Percentiles rank a stretch among this genome's conserved stretches.
These are phyloP conservation scores for Nakataea oryzae DNA, from an alignment of 2,329 filamentous ascomycete species.

Conservation along the genomic window DNA sequence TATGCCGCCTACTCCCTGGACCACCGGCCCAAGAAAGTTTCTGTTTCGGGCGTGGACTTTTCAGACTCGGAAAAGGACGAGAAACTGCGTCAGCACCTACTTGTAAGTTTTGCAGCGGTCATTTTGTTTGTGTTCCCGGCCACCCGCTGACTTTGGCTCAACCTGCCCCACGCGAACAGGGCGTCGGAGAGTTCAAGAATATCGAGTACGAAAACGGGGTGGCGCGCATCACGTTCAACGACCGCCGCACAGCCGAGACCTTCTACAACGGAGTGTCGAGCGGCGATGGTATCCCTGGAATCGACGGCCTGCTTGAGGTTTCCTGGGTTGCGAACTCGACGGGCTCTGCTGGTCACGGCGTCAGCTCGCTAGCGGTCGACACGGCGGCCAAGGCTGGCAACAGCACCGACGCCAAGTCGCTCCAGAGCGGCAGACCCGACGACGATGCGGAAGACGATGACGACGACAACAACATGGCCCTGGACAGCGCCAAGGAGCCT, in stretches of 20 bases:
- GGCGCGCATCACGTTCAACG: conserved; percentile 52
- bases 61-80: conserved; percentile 55
- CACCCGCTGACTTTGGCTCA: not conserved
- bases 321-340: conserved; percentile 39
- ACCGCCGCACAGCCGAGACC: conserved; percentile 61
- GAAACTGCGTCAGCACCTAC: conserved; percentile 57
- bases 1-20: conserved; percentile 61
- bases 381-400: not conserved
- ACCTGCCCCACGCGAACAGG: conserved; percentile 24
- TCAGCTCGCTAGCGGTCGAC: not conserved
- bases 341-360: no score
- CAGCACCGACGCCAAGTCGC: not conserved
- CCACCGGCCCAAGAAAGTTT: conserved; percentile 61
- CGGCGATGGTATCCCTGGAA: conserved; percentile 46
- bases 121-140: conserved; percentile 24
- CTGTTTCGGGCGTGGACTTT: conserved; percentile 53
- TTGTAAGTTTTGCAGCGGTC: conserved; percentile 37
- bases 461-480: not conserved
- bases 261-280: conserved; percentile 45
- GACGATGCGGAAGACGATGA: not conserved
- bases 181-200: conserved; percentile 51
- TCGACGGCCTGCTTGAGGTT: conserved; percentile 53
- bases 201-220: conserved; percentile 35
- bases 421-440: not conserved
- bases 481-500: not conserved